Evolutionary conservation across 495 filamentous ascomycete genomes (phyloP).

Genomic region (Diplogelasinospora grovesii): DNA sequence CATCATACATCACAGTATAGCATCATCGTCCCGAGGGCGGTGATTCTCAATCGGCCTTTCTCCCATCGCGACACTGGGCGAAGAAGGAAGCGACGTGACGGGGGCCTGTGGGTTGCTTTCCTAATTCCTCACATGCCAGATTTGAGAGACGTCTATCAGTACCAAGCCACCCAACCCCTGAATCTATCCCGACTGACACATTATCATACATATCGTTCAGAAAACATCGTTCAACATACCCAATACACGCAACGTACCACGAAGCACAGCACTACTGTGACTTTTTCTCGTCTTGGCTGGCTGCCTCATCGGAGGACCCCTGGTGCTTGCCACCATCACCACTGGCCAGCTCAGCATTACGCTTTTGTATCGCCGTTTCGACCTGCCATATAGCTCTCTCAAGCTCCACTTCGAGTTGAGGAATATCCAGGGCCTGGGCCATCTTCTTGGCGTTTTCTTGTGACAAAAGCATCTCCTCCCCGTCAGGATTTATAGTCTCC

Average conservation of each 20-base stretch:
- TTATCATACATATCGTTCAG: conserved; percentile 1
- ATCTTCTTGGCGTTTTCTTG: conserved; percentile 56
- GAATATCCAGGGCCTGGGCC: conserved; percentile 64
- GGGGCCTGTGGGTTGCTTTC: too few species aligned
- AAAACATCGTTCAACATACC: conserved; percentile 17
- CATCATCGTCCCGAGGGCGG: too few species aligned
- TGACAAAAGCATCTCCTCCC: conserved; percentile 54
- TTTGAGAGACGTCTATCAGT: too few species aligned
- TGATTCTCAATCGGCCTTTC: too few species aligned
- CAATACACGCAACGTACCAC: too few species aligned
- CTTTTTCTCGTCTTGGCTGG: conserved; percentile 15
- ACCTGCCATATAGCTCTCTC: conserved; percentile 88
- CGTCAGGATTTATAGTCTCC: conserved; percentile 29
- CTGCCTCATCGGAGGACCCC: conserved; percentile 7
- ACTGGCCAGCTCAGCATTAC: conserved; percentile 31
- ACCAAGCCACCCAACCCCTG: neutral
- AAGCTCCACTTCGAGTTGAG: conserved; percentile 79
- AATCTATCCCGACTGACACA: neutral
- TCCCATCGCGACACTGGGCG: too few species aligned
- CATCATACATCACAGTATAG: too few species aligned
- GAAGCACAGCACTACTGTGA: too few species aligned
- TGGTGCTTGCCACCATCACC: conserved; percentile 1
- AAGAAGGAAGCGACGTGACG: too few species aligned
- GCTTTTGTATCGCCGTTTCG: conserved; percentile 54
- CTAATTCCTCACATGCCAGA: too few species aligned